Evolutionary conservation across 2,329 filamentous ascomycete genomes (phyloP).

Genomic region (Thermomyces lanuginosus): DNA sequence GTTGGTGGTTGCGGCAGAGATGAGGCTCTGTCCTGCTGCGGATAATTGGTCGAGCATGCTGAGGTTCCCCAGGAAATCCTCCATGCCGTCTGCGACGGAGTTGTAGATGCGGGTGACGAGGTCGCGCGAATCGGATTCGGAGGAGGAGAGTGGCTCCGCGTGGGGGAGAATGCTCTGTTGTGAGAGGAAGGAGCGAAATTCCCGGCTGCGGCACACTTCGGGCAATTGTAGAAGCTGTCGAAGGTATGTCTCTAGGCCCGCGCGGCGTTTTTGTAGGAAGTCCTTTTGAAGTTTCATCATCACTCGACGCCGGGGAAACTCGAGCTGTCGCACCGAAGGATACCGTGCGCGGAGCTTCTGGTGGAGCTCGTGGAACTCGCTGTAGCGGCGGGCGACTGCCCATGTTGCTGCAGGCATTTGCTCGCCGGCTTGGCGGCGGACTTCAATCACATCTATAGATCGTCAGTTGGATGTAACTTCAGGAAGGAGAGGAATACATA

Average conservation of each 20-base stretch:
- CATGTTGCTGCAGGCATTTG: constrained; percentile 94
- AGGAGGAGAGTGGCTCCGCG: constrained; percentile 41
- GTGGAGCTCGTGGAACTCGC: constrained; percentile 91
- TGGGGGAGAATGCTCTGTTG: constrained; percentile 62
- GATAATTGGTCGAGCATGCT: constrained; percentile 90
- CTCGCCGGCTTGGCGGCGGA: constrained; percentile 75
- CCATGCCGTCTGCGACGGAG: constrained; percentile 93
- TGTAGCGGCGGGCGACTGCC: constrained; percentile 84
- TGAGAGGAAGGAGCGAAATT: constrained; percentile 81
- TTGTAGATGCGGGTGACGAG: constrained; percentile 92
- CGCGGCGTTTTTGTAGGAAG: constrained; percentile 75
- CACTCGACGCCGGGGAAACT: constrained; percentile 81
- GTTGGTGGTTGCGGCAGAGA: constrained; percentile 36
- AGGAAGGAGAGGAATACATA: constrained; percentile 21
- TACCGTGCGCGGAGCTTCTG: constrained; percentile 74
- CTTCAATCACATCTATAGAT: constrained; percentile 59
- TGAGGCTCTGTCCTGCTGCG: constrained; percentile 74
- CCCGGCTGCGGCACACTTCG: constrained; percentile 84
- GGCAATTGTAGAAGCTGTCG: constrained; percentile 67
- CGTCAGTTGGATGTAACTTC: constrained; percentile 10
- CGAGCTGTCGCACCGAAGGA: constrained; percentile 70
- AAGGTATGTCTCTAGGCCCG: constrained; percentile 73
- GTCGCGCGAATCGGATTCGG: constrained; percentile 52
- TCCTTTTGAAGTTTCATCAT: constrained; percentile 95
- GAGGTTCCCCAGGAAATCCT: constrained; percentile 92